Percentiles rank a stretch among this genome's conserved stretches.
Conservation (phyloP, 352 stramenopile genomes). For the Aphanomyces cochlioides region DNA sequence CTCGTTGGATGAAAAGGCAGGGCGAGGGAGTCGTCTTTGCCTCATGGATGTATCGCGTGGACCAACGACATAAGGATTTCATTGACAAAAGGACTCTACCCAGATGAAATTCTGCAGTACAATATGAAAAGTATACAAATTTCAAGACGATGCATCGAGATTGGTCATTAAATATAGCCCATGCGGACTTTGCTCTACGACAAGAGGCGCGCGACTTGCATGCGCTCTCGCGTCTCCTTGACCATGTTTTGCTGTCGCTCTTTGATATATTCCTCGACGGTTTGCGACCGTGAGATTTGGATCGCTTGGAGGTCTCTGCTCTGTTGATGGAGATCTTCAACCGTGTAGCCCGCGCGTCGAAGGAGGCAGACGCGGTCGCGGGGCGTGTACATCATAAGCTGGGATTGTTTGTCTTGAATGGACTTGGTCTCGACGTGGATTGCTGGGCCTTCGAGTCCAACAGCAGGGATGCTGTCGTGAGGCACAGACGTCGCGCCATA, state of each 20-base stretch:
- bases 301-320: constrained; percentile 13
- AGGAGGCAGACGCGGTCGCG: constrained; percentile 24
- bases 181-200: not conserved
- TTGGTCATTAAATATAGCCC: too few relatives aligned
- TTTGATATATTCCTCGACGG: constrained; percentile 11
- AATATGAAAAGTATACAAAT: too few relatives aligned
- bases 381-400: constrained; percentile 26
- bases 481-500: constrained; percentile 10
- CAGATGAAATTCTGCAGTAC: too few relatives aligned
- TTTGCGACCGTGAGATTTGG: constrained; percentile 23
- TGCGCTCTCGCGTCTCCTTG: not conserved
- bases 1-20: too few relatives aligned
- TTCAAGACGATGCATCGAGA: too few relatives aligned
- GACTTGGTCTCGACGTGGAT: not conserved
- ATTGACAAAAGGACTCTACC: too few relatives aligned
- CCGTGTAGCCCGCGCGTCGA: constrained; percentile 21
- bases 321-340: constrained; percentile 15
- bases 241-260: not conserved
- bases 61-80: too few relatives aligned
- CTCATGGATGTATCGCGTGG: too few relatives aligned
- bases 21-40: too few relatives aligned
- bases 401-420: constrained; percentile 16
- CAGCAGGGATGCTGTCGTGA: constrained; percentile 21
- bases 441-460: constrained; percentile 20
- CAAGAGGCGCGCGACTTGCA: constrained; percentile 8